Conservation (phyloP, 495 filamentous ascomycete genomes). For the Letharia columbiana region DNA sequence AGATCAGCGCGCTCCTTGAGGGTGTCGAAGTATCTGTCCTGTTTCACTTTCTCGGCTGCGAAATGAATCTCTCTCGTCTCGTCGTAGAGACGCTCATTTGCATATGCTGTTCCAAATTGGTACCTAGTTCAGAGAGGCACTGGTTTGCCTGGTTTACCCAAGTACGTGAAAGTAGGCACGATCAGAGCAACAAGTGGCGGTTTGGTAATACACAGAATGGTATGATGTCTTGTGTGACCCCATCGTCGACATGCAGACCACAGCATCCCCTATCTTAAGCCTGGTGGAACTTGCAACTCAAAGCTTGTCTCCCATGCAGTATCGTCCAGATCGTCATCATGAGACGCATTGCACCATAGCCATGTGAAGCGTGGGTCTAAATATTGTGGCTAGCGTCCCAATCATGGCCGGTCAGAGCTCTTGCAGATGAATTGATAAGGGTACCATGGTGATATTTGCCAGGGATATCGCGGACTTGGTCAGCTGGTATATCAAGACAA, state of each 20-base stretch:
- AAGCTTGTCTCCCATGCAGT: neutral
- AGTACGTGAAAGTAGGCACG: neutral
- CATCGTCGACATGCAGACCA: neutral
- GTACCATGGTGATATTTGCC: neutral
- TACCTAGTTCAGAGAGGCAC: neutral
- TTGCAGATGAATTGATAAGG: neutral
- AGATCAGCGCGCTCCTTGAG: neutral
- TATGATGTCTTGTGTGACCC: neutral
- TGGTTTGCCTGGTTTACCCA: neutral
- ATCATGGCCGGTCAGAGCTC: neutral
- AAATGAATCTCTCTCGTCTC: neutral
- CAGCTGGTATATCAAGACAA: neutral
- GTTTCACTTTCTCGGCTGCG: neutral
- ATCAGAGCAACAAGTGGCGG: neutral
- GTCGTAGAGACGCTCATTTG: neutral
- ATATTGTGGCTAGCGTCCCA: neutral
- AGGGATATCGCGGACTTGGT: neutral
- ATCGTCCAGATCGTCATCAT: neutral
- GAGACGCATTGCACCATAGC: neutral
- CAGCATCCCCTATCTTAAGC: neutral
- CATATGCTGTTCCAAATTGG: neutral
- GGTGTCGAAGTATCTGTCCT: neutral
- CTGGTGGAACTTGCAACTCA: neutral
- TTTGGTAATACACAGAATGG: neutral
- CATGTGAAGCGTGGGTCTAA: neutral